phyloP scores from a whole-genome alignment of 371 early-diverging fungal species.

The Funneliformis caledonium region DNA sequence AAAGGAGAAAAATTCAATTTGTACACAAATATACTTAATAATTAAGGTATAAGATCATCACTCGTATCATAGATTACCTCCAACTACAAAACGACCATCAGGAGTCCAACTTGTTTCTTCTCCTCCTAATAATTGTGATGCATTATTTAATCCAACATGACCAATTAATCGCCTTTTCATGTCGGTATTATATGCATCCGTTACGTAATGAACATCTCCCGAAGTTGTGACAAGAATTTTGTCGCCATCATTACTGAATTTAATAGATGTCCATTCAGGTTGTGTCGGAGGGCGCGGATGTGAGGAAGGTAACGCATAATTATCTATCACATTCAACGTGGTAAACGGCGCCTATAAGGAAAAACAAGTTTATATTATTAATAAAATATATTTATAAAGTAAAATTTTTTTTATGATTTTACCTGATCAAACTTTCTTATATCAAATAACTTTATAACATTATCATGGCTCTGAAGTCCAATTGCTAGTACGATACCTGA shows the following conservation, averaged over 20 bases:
- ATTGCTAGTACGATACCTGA: slow-evolving; percentile 81
- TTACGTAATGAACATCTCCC: slow-evolving; percentile 63
- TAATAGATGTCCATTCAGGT: slow-evolving; percentile 64
- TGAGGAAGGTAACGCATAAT: slow-evolving; percentile 39
- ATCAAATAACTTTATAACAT: slow-evolving; percentile 72
- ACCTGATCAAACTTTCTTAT: slow-evolving; percentile 62
- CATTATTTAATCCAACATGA: slow-evolving; percentile 47
- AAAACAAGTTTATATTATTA: neutral
- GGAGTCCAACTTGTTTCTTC: slow-evolving; percentile 74
- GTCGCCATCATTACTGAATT: slow-evolving; percentile 79
- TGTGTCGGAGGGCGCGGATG: slow-evolving; percentile 30
- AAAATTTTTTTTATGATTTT: neutral
- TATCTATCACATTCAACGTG: slow-evolving; percentile 48
- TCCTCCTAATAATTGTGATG: slow-evolving; percentile 48
- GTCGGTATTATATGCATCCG: slow-evolving; percentile 71
- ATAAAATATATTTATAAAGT: neutral
- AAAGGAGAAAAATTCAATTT: neutral
- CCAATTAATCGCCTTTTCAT: slow-evolving; percentile 60
- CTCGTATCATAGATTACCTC: slow-evolving; percentile 52
- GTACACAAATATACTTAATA: neutral
- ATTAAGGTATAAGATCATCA: neutral
- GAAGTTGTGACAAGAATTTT: slow-evolving; percentile 73
- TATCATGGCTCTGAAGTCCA: slow-evolving; percentile 50
- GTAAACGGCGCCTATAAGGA: slow-evolving; percentile 48
- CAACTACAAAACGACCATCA: slow-evolving; percentile 73